Evolutionary conservation across 179 eudicot genomes (phyloP), one percentile per base, ranked within the genome.

Genomic region (Beta macrorhiza): DNA sequence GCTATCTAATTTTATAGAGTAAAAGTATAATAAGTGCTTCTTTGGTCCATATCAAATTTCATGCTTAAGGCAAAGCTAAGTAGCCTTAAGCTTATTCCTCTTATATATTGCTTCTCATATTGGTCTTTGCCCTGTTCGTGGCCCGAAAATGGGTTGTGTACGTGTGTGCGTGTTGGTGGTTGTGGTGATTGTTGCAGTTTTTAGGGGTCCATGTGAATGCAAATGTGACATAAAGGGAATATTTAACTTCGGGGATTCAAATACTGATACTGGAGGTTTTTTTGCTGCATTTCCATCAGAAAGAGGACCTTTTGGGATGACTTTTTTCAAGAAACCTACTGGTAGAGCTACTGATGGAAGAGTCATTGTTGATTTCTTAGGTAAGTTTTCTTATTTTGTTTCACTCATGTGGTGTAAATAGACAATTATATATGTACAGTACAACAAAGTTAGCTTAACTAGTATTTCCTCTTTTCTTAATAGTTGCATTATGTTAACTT

Each of bases 241-340:
- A 52, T 92, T 93, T 79, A 94, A 90, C 87, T 96, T 96, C 11
- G 99, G 98, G 0, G 98, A 96, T 79, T 94, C 98, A 0, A 96
- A 96, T 61, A 86, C 99, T 0, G 99, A 96, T 76, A 96, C 98
- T 0, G 98, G 98, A 0, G 99, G 99, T 0, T 94, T 94, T 74
- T 89, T 67, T 55, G 89, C 97, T 0, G 99, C 96, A 29, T 96
- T 96, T 75, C 97, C 98, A 3, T n/a, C 93, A 0, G 82, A 86
- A 67, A 67, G 82, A 1, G 45, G 80, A 4, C 97, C 98, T n/a
- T 77, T 71, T 75, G 99, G 99, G 59, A 90, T 92, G 93, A 96
- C 97, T 3, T 91, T 64, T 80, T 94, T 96, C 82, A 87, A 87
- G 84, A 87, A 65, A 78, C 97, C 98, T 0, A 83, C 70, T 29